A percentile compares a stretch with the other conserved stretches of the same genome.
Conservation (phyloP, 2,329 filamentous ascomycete genomes). For the Tricladium varicosporioides region DNA sequence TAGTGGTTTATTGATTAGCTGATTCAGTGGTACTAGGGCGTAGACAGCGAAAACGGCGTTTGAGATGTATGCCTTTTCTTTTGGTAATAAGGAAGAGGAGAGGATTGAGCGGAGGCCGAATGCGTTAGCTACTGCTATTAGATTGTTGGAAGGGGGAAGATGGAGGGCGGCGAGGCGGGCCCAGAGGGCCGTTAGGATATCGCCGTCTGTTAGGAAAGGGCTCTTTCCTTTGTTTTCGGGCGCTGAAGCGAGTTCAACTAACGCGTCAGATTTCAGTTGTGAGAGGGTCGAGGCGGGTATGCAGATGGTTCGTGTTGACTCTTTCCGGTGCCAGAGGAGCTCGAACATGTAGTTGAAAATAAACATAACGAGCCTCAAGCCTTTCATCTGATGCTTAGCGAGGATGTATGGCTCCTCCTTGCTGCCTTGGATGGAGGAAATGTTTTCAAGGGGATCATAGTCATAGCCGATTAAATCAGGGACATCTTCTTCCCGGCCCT, state of each 20-base stretch:
- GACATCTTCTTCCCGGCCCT: constrained; percentile 2
- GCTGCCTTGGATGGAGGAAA: constrained; percentile 5
- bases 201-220: constrained; percentile 46
- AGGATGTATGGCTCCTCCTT: constrained; percentile 29
- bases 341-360: constrained; percentile 36
- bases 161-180: constrained; percentile 31
- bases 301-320: constrained; percentile 36
- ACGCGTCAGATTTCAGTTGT: constrained; percentile 33
- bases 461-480: constrained; percentile 18
- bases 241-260: constrained; percentile 28
- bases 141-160: constrained; percentile 25
- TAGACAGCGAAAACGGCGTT: constrained; percentile 30
- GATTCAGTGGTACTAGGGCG: constrained; percentile 22
- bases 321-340: constrained; percentile 26
- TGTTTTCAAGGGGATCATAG: constrained; percentile 37
- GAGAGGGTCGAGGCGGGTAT: constrained; percentile 36
- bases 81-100: constrained; percentile 19
- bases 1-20: constrained; percentile 31
- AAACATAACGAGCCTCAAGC: constrained; percentile 34
- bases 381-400: constrained; percentile 27
- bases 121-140: constrained; percentile 39
- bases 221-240: neutral
- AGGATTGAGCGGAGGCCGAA: constrained; percentile 36
- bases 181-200: constrained; percentile 44
- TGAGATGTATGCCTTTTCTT: constrained; percentile 28